Evolutionary conservation across 2,329 filamentous ascomycete genomes (phyloP).

Genomic region (Colletotrichum higginsianum): DNA sequence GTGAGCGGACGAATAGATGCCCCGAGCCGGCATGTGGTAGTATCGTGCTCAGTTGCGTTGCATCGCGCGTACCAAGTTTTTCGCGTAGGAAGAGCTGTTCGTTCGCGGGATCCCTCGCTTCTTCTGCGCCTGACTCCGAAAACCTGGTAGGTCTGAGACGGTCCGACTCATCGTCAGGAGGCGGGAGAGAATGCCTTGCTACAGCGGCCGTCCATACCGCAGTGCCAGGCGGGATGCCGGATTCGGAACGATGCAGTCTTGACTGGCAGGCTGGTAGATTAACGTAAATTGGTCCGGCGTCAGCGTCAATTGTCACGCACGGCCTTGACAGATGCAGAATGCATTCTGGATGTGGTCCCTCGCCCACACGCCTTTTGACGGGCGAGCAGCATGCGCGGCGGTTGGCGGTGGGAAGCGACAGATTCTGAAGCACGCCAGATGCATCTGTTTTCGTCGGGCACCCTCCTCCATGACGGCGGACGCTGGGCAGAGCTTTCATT

Average conservation of each 20-base stretch:
- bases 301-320: not conserved
- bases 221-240: slow-evolving; percentile 10
- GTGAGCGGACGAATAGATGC: slow-evolving; percentile 33
- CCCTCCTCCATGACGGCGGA: slow-evolving; percentile 1
- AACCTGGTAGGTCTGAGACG: slow-evolving; percentile 12
- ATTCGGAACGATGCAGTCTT: slow-evolving; percentile 26
- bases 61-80: slow-evolving; percentile 26
- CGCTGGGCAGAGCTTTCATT: slow-evolving; percentile 4
- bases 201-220: slow-evolving; percentile 21
- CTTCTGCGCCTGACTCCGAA: slow-evolving; percentile 16
- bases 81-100: slow-evolving; percentile 6
- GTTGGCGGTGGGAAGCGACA: slow-evolving; percentile 21
- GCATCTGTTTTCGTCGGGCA: slow-evolving; percentile 29
- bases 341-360: not conserved
- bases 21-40: slow-evolving; percentile 34
- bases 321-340: no score
- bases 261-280: slow-evolving; percentile 22
- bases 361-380: not conserved
- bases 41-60: slow-evolving; percentile 28
- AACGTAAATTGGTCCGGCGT: not conserved
- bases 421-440: slow-evolving; percentile 27
- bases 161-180: slow-evolving; percentile 1
- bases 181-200: slow-evolving; percentile 16
- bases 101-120: slow-evolving; percentile 14
- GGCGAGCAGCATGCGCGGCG: slow-evolving; percentile 1